Base-by-base conservation (phyloP, 768 basidiomycete species). In the Daedalea quercina region DNA sequence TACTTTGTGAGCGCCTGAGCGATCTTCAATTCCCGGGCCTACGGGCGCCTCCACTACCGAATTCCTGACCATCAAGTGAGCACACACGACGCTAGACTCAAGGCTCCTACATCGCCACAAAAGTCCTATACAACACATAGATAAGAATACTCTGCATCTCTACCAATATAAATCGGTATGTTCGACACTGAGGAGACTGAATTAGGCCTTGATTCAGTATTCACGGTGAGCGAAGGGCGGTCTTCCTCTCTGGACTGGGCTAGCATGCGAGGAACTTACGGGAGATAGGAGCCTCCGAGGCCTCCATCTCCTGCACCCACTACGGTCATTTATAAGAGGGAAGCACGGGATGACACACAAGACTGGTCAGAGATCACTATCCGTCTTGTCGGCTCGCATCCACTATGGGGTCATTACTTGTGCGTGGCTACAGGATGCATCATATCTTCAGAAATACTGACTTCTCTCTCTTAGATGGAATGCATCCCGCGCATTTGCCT, bases 391-490 rank as follows among this genome's bases (percentile, higher is more conserved):
- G 90, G 90, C 13, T 77, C 78, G 1, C 90, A 91, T 62, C 84
- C 88, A 1, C 70, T 92, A 3, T 92, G 89, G 89, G 90, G 81
- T 1, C 87, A 91, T 63, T 72, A 90, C 62, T 65, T 91, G 89
- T 90, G 58, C 54, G 73, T 60, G 2, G 44, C 31, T n/a, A 26
- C 47, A 3, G 24, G 9, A 12, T 11, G 3, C 20, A 9, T 13
- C n/a, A 22, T 11, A 31, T 4, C 11, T 40, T 7, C 37, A 8
- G 7, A 15, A 6, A 15, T 44, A 22, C 24, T 25, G 8, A 23
- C 1, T n/a, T 22, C 8, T 7, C 17, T 40, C 4, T 15, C n/a
- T 24, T 31, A 90, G 90, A 55, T 91, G 90, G 88, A 92, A 91
- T 61, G 87, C 90, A 2, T 81, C 87, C 1, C 72, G 84, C 3